Percentiles rank a stretch among this genome's conserved stretches.
Conservation (phyloP, 768 basidiomycete genomes). For the Agrocybe chaxingu region DNA sequence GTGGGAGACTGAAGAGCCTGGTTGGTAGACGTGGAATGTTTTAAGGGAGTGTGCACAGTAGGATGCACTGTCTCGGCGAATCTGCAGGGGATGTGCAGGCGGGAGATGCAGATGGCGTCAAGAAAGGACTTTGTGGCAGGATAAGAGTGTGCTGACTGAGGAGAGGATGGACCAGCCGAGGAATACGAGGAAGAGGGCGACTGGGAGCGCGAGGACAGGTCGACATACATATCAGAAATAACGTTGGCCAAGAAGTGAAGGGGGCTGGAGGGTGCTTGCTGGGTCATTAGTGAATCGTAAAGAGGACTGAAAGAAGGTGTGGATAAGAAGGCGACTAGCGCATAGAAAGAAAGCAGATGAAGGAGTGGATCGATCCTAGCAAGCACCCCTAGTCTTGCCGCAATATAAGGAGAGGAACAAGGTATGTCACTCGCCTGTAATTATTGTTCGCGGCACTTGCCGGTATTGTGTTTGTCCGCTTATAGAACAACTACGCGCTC, state of each 20-base stretch:
- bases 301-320: conserved; percentile 18
- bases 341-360: conserved; percentile 21
- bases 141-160: conserved; percentile 9
- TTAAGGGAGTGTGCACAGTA: conserved; percentile 22
- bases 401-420: conserved; percentile 20
- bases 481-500: conserved; percentile 16
- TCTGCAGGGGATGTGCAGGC: conserved; percentile 24
- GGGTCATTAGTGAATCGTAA: conserved; percentile 29
- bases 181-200: conserved; percentile 14
- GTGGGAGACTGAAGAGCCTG: conserved; percentile 16
- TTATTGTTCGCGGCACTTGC: conserved; percentile 25
- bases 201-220: conserved; percentile 12
- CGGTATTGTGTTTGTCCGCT: conserved; percentile 33
- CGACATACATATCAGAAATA: conserved; percentile 22
- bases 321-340: conserved; percentile 32
- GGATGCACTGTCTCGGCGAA: conserved; percentile 15
- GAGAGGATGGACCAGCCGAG: conserved; percentile 17
- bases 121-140: conserved; percentile 14
- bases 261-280: conserved; percentile 22
- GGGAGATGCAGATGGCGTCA: conserved; percentile 15
- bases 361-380: conserved; percentile 12
- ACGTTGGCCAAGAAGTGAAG: conserved; percentile 36
- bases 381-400: conserved; percentile 9
- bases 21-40: conserved; percentile 27
- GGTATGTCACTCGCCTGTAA: conserved; percentile 17